phyloP scores from a whole-genome alignment of 2,329 filamentous ascomycete genomes.

The Trichoderma koningiopsis region DNA sequence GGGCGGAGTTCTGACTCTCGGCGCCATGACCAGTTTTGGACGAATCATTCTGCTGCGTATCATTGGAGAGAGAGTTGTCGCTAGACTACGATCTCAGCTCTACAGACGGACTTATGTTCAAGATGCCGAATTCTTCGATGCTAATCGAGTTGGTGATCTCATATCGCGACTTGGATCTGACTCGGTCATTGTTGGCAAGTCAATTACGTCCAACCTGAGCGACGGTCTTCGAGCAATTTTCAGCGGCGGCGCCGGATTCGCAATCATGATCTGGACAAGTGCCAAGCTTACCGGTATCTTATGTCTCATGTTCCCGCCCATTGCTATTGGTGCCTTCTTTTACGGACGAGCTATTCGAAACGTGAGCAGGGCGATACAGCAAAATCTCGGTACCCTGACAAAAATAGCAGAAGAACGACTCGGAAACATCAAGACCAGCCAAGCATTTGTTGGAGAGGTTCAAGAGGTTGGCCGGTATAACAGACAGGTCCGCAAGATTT shows the following conservation, averaged over 20 bases:
- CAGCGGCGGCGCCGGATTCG: conserved; percentile 85
- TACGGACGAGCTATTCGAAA: conserved; percentile 89
- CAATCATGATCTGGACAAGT: conserved; percentile 94
- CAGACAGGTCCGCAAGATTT: conserved; percentile 87
- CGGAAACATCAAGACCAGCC: conserved; percentile 93
- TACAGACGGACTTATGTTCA: conserved; percentile 94
- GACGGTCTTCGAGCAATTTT: conserved; percentile 92
- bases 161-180: conserved; percentile 95
- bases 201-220: conserved; percentile 95
- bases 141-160: conserved; percentile 92
- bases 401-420: conserved; percentile 98
- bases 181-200: conserved; percentile 97
- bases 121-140: conserved; percentile 98
- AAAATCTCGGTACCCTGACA: conserved; percentile 86
- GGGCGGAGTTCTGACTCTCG: conserved; percentile 73
- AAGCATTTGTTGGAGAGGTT: conserved; percentile 92
- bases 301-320: conserved; percentile 83
- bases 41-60: conserved; percentile 91
- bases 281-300: conserved; percentile 86
- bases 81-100: conserved; percentile 82
- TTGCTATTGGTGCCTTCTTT: conserved; percentile 87
- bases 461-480: conserved; percentile 92
- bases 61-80: conserved; percentile 92
- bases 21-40: conserved; percentile 89
- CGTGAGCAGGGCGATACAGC: conserved; percentile 88